Conservation (phyloP, 192 early-diverging fungal genomes). For the Umbelopsis sp. region DNA sequence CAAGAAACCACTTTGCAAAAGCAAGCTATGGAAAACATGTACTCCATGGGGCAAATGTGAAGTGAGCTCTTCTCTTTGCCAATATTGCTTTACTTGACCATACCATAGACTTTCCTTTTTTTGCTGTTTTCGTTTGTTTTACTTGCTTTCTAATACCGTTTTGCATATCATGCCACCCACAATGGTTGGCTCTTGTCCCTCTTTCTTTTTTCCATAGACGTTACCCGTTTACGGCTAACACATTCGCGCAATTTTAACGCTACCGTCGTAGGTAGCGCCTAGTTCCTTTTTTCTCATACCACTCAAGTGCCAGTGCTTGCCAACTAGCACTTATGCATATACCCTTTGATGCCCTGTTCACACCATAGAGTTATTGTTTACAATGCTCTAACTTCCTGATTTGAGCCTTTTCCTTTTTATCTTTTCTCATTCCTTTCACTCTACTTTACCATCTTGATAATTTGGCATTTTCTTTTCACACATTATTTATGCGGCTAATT, state of each 20-base stretch:
- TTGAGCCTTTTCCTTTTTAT: conserved; percentile 22
- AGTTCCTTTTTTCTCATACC: background rate
- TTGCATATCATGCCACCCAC: background rate
- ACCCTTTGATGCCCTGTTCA: background rate
- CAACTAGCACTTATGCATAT: background rate
- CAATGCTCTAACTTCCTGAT: background rate
- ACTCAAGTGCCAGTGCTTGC: conserved; percentile 8
- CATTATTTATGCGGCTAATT: too few relatives aligned
- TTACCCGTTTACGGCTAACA: conserved; percentile 22
- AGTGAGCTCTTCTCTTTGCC: background rate
- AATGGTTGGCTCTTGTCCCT: background rate
- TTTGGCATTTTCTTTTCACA: too few relatives aligned
- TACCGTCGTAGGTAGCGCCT: background rate
- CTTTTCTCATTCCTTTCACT: background rate
- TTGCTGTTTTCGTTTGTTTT: conserved; percentile 21
- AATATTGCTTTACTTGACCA: background rate
- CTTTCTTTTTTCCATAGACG: conserved; percentile 20
- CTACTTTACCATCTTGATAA: background rate
- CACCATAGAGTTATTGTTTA: background rate
- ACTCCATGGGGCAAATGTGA: conserved; percentile 36
- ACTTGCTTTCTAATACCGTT: background rate
- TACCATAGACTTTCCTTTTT: background rate
- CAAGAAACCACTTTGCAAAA: conserved; percentile 41
- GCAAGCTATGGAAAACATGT: conserved; percentile 44
- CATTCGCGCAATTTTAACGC: conserved; percentile 10